Evolutionary conservation across 2,329 filamentous ascomycete species (phyloP).

Genomic region (Coccinonectria pachysandricola): DNA sequence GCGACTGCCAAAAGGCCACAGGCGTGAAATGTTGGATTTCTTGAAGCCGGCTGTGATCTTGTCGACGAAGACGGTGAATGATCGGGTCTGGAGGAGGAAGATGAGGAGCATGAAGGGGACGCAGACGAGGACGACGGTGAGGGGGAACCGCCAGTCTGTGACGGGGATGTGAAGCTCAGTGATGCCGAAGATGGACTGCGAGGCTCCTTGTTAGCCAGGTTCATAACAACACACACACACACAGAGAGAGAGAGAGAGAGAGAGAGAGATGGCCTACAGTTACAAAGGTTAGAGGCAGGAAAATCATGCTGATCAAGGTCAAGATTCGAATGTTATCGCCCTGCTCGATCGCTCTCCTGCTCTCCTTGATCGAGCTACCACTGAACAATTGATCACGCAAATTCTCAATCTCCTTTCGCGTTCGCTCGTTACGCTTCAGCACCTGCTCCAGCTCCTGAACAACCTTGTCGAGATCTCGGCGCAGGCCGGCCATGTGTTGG

Average conservation of each 20-base stretch:
- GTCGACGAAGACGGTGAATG: slow-evolving; percentile 22
- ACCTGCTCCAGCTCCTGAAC: slow-evolving; percentile 38
- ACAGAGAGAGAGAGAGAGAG: neutral
- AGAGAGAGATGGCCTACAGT: slow-evolving; percentile 29
- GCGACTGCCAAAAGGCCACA: slow-evolving; percentile 3
- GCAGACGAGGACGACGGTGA: slow-evolving; percentile 56
- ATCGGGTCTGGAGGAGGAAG: slow-evolving; percentile 33
- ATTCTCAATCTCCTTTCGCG: slow-evolving; percentile 43
- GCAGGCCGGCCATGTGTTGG: slow-evolving; percentile 35
- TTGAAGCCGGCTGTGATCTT: slow-evolving; percentile 9
- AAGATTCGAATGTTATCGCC: slow-evolving; percentile 52
- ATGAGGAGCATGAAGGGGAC: slow-evolving; percentile 39
- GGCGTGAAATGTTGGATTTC: no score
- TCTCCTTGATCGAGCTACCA: slow-evolving; percentile 53
- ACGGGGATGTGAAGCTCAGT: slow-evolving; percentile 33
- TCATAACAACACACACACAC: no score
- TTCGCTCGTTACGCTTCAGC: slow-evolving; percentile 40
- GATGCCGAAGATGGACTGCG: slow-evolving; percentile 43
- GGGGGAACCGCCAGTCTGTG: slow-evolving; percentile 34
- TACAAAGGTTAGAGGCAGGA: slow-evolving; percentile 51
- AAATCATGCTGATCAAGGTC: slow-evolving; percentile 51
- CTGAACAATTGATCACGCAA: slow-evolving; percentile 53
- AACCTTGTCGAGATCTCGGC: slow-evolving; percentile 39
- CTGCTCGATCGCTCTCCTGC: slow-evolving; percentile 50
- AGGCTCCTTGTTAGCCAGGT: neutral